Percentiles rank a stretch among this genome's conserved stretches.
These are phyloP conservation scores for Penicillium polonicum DNA, from an alignment of 2,329 filamentous ascomycete species.

Conservation along the genomic window DNA sequence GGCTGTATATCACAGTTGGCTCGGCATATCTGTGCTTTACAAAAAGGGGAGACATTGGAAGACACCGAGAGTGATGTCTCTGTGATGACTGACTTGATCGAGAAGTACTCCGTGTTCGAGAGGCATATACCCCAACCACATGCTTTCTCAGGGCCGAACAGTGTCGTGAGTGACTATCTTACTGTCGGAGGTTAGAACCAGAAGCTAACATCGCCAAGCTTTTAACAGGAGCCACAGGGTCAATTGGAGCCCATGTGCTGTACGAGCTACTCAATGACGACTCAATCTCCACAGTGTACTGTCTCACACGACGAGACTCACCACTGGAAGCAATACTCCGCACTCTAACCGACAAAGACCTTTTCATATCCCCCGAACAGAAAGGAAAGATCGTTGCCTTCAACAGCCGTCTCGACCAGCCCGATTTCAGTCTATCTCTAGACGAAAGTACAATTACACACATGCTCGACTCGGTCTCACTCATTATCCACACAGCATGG, in stretches of 20 bases:
- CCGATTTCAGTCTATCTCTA: slow-evolving; percentile 42
- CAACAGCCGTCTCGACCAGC: slow-evolving; percentile 40
- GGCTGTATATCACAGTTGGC: slow-evolving; percentile 42
- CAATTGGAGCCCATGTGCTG: slow-evolving; percentile 45
- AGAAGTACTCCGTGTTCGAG: slow-evolving; percentile 48
- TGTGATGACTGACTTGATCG: slow-evolving; percentile 48
- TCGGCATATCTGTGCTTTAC: slow-evolving; percentile 31
- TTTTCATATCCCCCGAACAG: slow-evolving; percentile 24
- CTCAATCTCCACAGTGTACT: slow-evolving; percentile 38
- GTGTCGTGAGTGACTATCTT: slow-evolving; percentile 23
- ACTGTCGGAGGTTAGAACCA: not conserved
- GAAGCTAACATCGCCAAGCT: slow-evolving; percentile 19
- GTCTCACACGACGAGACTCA: slow-evolving; percentile 34
- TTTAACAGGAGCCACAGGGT: slow-evolving; percentile 48
- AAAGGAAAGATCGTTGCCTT: slow-evolving; percentile 42
- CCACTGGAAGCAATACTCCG: slow-evolving; percentile 24
- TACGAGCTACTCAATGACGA: slow-evolving; percentile 39
- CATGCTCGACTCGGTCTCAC: slow-evolving; percentile 43
- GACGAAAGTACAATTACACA: slow-evolving; percentile 33
- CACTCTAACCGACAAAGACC: slow-evolving; percentile 23
- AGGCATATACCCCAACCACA: slow-evolving; percentile 24
- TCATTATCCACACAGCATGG: slow-evolving; percentile 56
- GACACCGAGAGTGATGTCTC: slow-evolving; percentile 19
- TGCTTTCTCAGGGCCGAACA: slow-evolving; percentile 17
- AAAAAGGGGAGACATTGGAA: slow-evolving; percentile 19